These are phyloP conservation scores for Mycena sanguinolenta DNA, from an alignment of 768 basidiomycete genomes.

Conservation along the genomic window DNA sequence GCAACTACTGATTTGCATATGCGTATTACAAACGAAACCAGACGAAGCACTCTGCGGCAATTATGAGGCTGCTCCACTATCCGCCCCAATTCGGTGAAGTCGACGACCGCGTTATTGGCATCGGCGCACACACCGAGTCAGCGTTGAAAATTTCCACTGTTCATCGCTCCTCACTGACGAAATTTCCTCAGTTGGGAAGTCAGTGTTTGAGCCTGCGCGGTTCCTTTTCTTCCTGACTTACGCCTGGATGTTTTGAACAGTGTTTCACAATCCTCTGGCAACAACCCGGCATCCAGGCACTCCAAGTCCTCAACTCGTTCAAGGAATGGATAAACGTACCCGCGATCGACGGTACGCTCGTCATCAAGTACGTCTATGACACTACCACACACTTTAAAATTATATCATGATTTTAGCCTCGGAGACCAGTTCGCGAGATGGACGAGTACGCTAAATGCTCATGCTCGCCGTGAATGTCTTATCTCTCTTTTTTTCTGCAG, in stretches of 20 bases:
- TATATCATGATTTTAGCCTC: slow-evolving; percentile 54
- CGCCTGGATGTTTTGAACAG: slow-evolving; percentile 49
- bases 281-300: slow-evolving; percentile 76
- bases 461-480: background rate
- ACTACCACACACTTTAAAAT: background rate
- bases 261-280: slow-evolving; percentile 93
- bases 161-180: background rate
- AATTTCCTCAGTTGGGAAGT: slow-evolving; percentile 59
- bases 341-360: slow-evolving; percentile 83
- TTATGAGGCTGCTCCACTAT: slow-evolving; percentile 80
- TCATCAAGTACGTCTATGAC: slow-evolving; percentile 81
- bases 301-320: slow-evolving; percentile 85
- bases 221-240: slow-evolving; percentile 3
- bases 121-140: slow-evolving; percentile 87
- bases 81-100: slow-evolving; percentile 75
- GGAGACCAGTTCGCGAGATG: slow-evolving; percentile 91
- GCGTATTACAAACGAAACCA: slow-evolving; percentile 39
- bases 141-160: slow-evolving; percentile 27
- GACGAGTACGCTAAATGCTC: slow-evolving; percentile 78
- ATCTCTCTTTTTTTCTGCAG: slow-evolving; percentile 50
- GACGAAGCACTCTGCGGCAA: slow-evolving; percentile 73
- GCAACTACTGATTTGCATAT: background rate
- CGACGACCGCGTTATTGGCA: slow-evolving; percentile 81
- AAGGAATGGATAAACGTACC: slow-evolving; percentile 88
- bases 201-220: background rate